phyloP scores from a whole-genome alignment of 495 filamentous ascomycete species.

The Lophiostoma macrostomum region DNA sequence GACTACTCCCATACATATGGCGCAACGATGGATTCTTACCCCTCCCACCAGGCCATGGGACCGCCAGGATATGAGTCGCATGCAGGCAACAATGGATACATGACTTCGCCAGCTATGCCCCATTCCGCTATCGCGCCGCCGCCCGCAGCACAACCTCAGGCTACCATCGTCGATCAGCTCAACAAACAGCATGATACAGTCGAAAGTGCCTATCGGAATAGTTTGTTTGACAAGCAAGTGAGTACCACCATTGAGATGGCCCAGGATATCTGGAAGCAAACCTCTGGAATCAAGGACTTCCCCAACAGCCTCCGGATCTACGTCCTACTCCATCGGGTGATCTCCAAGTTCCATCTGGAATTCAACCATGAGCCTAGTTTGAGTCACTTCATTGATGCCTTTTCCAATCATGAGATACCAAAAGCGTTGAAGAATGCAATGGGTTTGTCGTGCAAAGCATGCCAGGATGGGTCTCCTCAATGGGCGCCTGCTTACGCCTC shows the following conservation, averaged over 20 bases:
- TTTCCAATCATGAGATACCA: conserved; percentile 64
- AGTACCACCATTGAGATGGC: conserved; percentile 57
- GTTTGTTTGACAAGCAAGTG: conserved; percentile 48
- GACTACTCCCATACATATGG: conserved; percentile 24
- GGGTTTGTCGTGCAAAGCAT: conserved; percentile 63
- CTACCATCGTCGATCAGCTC: background rate
- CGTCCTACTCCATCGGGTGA: conserved; percentile 60
- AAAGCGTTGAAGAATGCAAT: conserved; percentile 63
- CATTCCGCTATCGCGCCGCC: conserved; percentile 7
- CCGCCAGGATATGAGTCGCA: conserved; percentile 15
- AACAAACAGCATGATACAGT: background rate
- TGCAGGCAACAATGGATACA: conserved; percentile 14
- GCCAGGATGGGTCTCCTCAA: conserved; percentile 33
- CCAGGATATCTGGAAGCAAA: conserved; percentile 60
- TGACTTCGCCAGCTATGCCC: conserved; percentile 16
- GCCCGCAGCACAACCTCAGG: background rate
- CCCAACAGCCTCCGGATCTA: conserved; percentile 60
- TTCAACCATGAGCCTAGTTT: conserved; percentile 57
- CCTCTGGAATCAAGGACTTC: conserved; percentile 59
- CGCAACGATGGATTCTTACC: conserved; percentile 16
- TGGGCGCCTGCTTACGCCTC: conserved; percentile 27
- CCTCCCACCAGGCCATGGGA: conserved; percentile 16
- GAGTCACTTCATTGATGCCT: conserved; percentile 62
- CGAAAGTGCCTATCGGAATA: conserved; percentile 20
- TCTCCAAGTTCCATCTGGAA: conserved; percentile 50